Conservation (phyloP, 805 yeast genomes). For the Yarrowia sp. region DNA sequence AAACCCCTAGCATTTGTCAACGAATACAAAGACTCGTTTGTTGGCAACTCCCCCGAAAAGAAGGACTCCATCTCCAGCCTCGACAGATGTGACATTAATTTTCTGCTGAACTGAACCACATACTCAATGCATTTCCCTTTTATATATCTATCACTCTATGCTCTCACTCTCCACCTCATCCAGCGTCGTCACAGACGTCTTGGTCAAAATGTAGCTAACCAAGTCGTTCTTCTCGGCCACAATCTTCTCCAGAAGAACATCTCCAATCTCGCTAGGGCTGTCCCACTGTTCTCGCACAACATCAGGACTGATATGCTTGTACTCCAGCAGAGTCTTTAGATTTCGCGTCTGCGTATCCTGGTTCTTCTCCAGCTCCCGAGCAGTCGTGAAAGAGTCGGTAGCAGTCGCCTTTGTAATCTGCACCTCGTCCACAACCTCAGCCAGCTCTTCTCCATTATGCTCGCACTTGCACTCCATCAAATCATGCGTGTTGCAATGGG, state of each 20-base stretch:
- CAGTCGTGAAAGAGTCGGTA: conserved; percentile 11
- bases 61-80: neutral
- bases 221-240: neutral
- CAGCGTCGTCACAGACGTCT: neutral
- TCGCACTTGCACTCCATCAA: conserved; percentile 45
- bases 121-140: neutral
- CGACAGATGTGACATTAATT: neutral
- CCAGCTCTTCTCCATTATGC: neutral
- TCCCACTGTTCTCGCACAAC: conserved; percentile 2
- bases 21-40: neutral
- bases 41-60: no score
- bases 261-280: neutral
- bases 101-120: neutral
- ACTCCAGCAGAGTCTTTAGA: conserved; percentile 5
- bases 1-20: no score
- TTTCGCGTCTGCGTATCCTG: neutral
- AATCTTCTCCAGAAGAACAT: conserved; percentile 1
- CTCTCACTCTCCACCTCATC: neutral
- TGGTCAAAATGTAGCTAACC: conserved; percentile 6
- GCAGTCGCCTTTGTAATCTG: neutral
- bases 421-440: neutral
- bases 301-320: neutral
- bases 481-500: conserved; percentile 73
- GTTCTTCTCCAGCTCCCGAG: neutral
- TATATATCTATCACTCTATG: neutral